A percentile compares a stretch with the other conserved stretches of the same genome.
Evolutionary conservation across 805 yeast species (phyloP).

Genomic region (Lachancea dasiensis): DNA sequence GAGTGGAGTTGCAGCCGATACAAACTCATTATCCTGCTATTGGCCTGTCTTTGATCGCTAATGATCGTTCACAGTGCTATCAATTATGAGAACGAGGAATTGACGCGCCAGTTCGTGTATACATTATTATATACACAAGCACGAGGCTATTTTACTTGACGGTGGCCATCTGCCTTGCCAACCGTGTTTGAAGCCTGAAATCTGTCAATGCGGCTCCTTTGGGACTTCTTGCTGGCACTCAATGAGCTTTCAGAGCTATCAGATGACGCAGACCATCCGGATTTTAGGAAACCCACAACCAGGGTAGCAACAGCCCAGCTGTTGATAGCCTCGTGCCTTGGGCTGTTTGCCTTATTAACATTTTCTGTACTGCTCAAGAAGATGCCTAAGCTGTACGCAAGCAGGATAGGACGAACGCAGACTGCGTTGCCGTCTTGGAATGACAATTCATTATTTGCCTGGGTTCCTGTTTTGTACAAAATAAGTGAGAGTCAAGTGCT

Average conservation of each 20-base stretch:
- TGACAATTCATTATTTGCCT: constrained; percentile 57
- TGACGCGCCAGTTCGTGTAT: too few species aligned
- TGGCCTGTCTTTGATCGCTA: too few species aligned
- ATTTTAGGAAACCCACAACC: constrained; percentile 34
- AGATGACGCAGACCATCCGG: constrained; percentile 15
- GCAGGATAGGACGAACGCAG: constrained; percentile 45
- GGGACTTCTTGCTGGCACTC: background rate
- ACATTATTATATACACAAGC: too few species aligned
- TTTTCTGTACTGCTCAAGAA: constrained; percentile 67
- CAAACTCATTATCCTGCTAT: too few species aligned
- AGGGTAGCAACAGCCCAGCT: constrained; percentile 76
- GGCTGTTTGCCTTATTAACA: constrained; percentile 56
- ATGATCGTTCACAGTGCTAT: too few species aligned
- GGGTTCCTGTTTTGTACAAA: constrained; percentile 64
- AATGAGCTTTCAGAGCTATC: background rate
- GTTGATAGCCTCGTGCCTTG: constrained; percentile 60
- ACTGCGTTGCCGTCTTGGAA: constrained; percentile 32
- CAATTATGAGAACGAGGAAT: too few species aligned
- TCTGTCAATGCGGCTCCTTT: background rate
- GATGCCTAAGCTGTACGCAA: constrained; percentile 81
- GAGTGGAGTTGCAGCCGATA: too few species aligned
- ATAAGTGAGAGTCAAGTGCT: constrained; percentile 72
- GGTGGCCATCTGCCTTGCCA: too few species aligned
- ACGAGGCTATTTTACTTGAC: too few species aligned
- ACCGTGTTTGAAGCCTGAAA: too few species aligned